Evolutionary conservation across 75 land plant genomes (phyloP).

Genomic region (Sequoiadendron giganteum): DNA sequence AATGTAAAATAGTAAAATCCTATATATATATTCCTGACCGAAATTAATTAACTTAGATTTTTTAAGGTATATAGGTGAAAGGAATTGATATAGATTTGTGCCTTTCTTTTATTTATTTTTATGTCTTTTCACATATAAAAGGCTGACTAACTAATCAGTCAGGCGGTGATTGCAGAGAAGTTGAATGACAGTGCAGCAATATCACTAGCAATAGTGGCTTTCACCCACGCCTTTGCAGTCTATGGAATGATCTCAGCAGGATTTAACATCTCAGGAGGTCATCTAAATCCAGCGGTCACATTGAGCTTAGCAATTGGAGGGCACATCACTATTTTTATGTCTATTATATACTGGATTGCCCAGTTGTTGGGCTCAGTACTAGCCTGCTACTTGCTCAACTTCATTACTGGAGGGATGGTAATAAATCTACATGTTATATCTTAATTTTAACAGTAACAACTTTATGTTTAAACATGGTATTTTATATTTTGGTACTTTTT

Average conservation of each 20-base stretch:
- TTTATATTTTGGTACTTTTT: no score
- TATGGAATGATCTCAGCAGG: constrained; percentile 14
- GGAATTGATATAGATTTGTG: background rate
- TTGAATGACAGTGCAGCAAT: background rate
- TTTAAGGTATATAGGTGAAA: no score
- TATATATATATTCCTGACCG: no score
- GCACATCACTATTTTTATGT: constrained; percentile 56
- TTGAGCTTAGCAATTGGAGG: constrained; percentile 70
- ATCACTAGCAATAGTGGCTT: constrained; percentile 23
- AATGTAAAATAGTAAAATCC: no score
- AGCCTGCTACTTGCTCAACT: constrained; percentile 56
- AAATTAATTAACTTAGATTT: no score
- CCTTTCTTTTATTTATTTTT: no score
- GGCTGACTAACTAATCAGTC: no score
- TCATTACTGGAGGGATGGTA: constrained; percentile 44
- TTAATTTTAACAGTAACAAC: background rate
- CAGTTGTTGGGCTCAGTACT: constrained; percentile 56
- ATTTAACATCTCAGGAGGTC: constrained; percentile 66
- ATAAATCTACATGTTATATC: background rate
- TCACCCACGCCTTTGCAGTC: constrained; percentile 41
- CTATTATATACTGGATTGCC: constrained; percentile 55
- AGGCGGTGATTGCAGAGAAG: background rate
- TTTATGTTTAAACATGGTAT: no score
- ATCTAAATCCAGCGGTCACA: constrained; percentile 81
- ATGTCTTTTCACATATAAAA: no score